phyloP scores from a whole-genome alignment of 805 yeast species.

The Pichia occidentalis region DNA sequence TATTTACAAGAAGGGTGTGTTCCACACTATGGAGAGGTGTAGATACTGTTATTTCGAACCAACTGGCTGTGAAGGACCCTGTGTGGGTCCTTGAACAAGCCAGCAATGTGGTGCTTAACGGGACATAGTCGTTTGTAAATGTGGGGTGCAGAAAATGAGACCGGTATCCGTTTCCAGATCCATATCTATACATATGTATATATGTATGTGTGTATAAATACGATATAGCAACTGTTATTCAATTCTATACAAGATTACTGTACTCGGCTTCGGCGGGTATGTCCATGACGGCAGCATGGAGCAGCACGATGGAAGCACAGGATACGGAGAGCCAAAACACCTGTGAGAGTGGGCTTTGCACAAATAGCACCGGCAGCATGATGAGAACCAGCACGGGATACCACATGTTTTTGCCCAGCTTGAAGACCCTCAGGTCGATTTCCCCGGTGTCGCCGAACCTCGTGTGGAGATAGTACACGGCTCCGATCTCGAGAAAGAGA shows the following conservation, averaged over 20 bases:
- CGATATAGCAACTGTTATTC: neutral
- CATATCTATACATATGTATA: neutral
- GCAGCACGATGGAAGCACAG: constrained; percentile 65
- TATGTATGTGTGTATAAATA: no score
- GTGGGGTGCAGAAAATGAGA: no score
- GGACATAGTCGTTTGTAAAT: no score
- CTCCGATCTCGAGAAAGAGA: constrained; percentile 39
- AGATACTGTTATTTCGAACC: no score
- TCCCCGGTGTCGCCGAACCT: constrained; percentile 23
- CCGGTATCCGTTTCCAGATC: no score
- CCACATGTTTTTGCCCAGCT: constrained; percentile 68
- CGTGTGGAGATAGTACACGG: constrained; percentile 37
- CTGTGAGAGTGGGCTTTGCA: constrained; percentile 86
- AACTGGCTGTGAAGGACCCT: no score
- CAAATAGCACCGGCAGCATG: constrained; percentile 43
- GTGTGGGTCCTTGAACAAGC: no score
- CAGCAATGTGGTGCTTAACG: no score
- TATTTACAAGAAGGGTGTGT: no score
- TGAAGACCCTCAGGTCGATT: constrained; percentile 38
- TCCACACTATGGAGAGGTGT: no score
- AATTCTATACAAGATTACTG: constrained; percentile 51
- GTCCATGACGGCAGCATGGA: constrained; percentile 88
- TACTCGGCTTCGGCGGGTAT: constrained; percentile 94
- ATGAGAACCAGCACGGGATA: constrained; percentile 77
- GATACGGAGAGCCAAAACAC: constrained; percentile 90